phyloP scores from a whole-genome alignment of 148 eudicot species.

The Silene latifolia region DNA sequence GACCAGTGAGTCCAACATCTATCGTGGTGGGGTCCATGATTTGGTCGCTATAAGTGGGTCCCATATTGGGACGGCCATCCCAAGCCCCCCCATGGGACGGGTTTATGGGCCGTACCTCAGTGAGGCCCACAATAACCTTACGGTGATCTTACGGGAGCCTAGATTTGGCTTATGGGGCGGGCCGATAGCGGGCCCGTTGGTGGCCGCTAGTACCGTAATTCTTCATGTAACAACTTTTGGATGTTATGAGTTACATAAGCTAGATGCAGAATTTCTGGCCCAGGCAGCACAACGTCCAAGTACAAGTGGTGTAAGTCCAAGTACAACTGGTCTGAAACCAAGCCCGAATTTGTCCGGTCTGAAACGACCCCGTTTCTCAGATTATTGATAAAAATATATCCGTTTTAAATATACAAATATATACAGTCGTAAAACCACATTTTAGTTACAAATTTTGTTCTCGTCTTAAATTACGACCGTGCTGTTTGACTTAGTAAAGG shows the following conservation, averaged over 20 bases:
- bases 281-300: background rate
- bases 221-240: conserved; percentile 23
- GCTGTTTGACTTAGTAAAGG: no score
- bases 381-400: background rate
- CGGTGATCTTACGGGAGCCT: conserved; percentile 15
- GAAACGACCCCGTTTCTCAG: background rate
- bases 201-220: conserved; percentile 17
- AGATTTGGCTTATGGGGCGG: conserved; percentile 25
- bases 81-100: background rate
- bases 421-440: no score
- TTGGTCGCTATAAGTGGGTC: conserved; percentile 20
- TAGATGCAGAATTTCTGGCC: background rate
- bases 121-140: conserved; percentile 2
- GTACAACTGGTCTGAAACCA: background rate
- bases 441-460: no score
- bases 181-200: conserved; percentile 21
- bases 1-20: background rate
- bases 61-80: conserved; percentile 17
- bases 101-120: background rate
- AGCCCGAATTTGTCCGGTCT: background rate
- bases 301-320: conserved; percentile 10
- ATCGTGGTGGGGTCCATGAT: conserved; percentile 20
- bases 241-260: conserved; percentile 15
- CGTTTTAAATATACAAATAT: background rate
- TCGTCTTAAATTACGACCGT: no score